Evolutionary conservation across 2,329 filamentous ascomycete genomes (phyloP).

Genomic region (Helotiales sp.): DNA sequence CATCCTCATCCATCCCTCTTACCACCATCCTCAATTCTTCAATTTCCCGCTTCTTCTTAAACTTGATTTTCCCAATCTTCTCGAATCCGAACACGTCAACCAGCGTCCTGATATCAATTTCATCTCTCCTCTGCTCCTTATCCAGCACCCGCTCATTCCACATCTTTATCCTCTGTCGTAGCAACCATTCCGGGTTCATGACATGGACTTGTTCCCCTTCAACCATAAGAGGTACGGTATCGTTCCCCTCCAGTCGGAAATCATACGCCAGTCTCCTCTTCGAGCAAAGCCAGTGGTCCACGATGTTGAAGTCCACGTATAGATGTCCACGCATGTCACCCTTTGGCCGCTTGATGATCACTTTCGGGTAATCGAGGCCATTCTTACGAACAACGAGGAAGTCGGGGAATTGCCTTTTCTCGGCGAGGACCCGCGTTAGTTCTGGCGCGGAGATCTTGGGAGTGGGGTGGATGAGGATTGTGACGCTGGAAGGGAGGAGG

Average conservation of each 20-base stretch:
- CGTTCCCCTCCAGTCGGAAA: slow-evolving; percentile 1
- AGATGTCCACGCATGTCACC: slow-evolving; percentile 9
- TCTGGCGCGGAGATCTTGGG: neutral
- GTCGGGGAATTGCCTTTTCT: neutral
- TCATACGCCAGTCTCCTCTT: slow-evolving; percentile 14
- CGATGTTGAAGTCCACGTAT: slow-evolving; percentile 13
- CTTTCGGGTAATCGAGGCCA: slow-evolving; percentile 6
- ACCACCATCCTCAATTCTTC: slow-evolving; percentile 2
- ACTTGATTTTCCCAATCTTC: neutral
- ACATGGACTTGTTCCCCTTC: neutral
- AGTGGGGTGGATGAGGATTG: slow-evolving; percentile 11
- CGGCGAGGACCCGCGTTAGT: neutral
- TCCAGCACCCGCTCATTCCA: slow-evolving; percentile 7
- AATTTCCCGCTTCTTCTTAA: slow-evolving; percentile 1
- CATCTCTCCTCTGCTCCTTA: slow-evolving; percentile 4
- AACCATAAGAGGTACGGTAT: neutral
- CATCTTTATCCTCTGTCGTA: slow-evolving; percentile 15
- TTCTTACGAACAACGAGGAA: neutral
- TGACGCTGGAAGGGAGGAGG: slow-evolving; percentile 6
- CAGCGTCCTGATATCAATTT: slow-evolving; percentile 14
- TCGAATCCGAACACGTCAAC: slow-evolving; percentile 2
- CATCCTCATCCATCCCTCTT: slow-evolving; percentile 14
- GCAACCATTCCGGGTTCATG: slow-evolving; percentile 18
- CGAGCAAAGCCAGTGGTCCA: slow-evolving; percentile 16
- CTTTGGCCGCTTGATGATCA: slow-evolving; percentile 7